A percentile compares a stretch with the other conserved stretches of the same genome.
Conservation (phyloP, 75 land plant species). For the Picea glauca region DNA sequence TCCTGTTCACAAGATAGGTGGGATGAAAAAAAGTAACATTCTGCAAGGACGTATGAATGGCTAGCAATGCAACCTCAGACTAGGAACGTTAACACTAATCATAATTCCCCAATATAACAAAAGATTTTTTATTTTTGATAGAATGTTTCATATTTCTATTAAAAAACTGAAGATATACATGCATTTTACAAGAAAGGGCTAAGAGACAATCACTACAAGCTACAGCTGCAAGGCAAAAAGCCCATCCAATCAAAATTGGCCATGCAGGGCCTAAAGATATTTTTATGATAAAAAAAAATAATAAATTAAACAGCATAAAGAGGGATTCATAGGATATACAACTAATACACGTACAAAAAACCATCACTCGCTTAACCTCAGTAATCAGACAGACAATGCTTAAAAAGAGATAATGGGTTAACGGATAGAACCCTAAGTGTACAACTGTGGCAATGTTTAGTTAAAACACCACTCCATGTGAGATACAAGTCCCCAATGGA, state of each 20-base stretch:
- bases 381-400: neutral
- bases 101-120: too few relatives aligned
- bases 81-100: neutral
- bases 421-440: neutral
- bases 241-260: too few relatives aligned
- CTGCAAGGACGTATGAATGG: neutral
- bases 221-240: too few relatives aligned
- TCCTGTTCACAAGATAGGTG: slow-evolving; percentile 24
- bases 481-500: too few relatives aligned
- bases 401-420: neutral
- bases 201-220: too few relatives aligned
- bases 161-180: too few relatives aligned
- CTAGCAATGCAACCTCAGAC: neutral
- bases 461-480: too few relatives aligned
- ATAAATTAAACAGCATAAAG: neutral
- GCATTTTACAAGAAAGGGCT: too few relatives aligned
- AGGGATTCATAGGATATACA: neutral
- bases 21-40: neutral
- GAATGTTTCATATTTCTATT: too few relatives aligned
- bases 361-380: neutral
- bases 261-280: too few relatives aligned
- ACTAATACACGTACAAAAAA: neutral
- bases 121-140: too few relatives aligned
- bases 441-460: too few relatives aligned
- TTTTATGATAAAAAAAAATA: slow-evolving; percentile 1